A percentile compares a stretch with the other conserved stretches of the same genome.
Conservation (phyloP, 2,329 filamentous ascomycete species). For the Penicillium sp. region DNA sequence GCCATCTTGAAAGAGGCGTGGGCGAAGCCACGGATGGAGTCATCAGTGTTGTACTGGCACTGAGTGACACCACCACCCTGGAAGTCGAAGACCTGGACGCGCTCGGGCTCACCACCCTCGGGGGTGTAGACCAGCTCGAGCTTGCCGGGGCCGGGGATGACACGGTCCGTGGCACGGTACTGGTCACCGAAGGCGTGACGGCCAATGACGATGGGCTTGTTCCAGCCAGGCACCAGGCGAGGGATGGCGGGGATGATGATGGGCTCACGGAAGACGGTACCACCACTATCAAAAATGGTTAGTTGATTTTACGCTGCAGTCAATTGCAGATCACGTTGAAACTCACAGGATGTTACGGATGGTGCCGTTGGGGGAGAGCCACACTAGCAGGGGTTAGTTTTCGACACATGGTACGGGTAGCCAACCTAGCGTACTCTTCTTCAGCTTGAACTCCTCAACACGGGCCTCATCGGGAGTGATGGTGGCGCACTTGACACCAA, state of each 20-base stretch:
- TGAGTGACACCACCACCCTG: slow-evolving; percentile 80
- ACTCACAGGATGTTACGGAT: slow-evolving; percentile 60
- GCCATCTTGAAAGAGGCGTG: slow-evolving; percentile 97
- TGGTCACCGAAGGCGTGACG: slow-evolving; percentile 98
- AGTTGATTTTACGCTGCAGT: slow-evolving; percentile 10
- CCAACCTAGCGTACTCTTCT: slow-evolving; percentile 69
- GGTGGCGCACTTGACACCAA: slow-evolving; percentile 98
- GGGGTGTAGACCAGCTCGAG: slow-evolving; percentile 95
- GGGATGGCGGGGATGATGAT: slow-evolving; percentile 94
- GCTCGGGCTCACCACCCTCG: slow-evolving; percentile 68
- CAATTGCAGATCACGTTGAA: background rate
- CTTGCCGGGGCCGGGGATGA: slow-evolving; percentile 77
- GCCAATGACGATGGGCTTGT: slow-evolving; percentile 98
- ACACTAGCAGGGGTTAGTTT: slow-evolving; percentile 58
- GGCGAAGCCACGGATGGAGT: slow-evolving; percentile 90
- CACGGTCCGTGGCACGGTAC: slow-evolving; percentile 91
- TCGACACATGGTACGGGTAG: background rate
- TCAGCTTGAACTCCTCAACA: slow-evolving; percentile 96
- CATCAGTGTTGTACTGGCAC: slow-evolving; percentile 97
- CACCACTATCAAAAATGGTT: slow-evolving; percentile 52
- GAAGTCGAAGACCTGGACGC: slow-evolving; percentile 88
- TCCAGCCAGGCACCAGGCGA: slow-evolving; percentile 92
- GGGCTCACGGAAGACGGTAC: slow-evolving; percentile 97
- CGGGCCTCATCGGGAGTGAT: slow-evolving; percentile 97
- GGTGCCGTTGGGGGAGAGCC: slow-evolving; percentile 94